A percentile compares a stretch with the other conserved stretches of the same genome.
Evolutionary conservation across 148 eudicot genomes (phyloP).

Genomic region (Amaranthus palmeri): DNA sequence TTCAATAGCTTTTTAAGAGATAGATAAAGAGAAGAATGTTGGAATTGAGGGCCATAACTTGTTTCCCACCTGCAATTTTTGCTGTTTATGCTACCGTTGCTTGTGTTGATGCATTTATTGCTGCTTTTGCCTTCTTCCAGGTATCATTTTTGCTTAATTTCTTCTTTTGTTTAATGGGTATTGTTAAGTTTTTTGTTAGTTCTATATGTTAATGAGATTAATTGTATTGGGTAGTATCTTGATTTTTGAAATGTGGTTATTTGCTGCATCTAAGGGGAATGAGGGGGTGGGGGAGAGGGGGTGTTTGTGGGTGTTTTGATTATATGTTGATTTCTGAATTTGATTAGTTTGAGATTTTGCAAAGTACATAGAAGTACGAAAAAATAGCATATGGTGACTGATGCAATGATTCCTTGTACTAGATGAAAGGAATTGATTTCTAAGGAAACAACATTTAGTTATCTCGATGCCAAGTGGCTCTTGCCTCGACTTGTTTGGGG

Average conservation of each 20-base stretch:
- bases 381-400: background rate
- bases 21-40: conserved; percentile 26
- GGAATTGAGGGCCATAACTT: conserved; percentile 40
- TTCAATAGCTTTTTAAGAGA: background rate
- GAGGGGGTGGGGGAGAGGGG: background rate
- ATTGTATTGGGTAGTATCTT: conserved; percentile 1
- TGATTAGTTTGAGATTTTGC: background rate
- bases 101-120: conserved; percentile 49
- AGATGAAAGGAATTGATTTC: background rate
- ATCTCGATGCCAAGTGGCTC: too few relatives aligned
- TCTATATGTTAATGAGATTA: background rate
- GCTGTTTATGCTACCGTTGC: conserved; percentile 50
- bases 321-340: background rate
- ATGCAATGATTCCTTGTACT: background rate
- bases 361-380: background rate
- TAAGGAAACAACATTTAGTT: background rate
- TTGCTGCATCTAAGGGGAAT: conserved; percentile 1
- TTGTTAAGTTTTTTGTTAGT: background rate
- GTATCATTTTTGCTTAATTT: conserved; percentile 24
- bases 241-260: conserved; percentile 10
- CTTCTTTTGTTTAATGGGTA: background rate
- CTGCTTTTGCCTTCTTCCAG: conserved; percentile 67
- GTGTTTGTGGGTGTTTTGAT: background rate
- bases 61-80: conserved; percentile 45
- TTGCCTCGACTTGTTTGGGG: too few relatives aligned